Evolutionary conservation across 23 red algal species (phyloP), one percentile per base, ranked within the genome.

Genomic region (Gracilaria caudata): DNA sequence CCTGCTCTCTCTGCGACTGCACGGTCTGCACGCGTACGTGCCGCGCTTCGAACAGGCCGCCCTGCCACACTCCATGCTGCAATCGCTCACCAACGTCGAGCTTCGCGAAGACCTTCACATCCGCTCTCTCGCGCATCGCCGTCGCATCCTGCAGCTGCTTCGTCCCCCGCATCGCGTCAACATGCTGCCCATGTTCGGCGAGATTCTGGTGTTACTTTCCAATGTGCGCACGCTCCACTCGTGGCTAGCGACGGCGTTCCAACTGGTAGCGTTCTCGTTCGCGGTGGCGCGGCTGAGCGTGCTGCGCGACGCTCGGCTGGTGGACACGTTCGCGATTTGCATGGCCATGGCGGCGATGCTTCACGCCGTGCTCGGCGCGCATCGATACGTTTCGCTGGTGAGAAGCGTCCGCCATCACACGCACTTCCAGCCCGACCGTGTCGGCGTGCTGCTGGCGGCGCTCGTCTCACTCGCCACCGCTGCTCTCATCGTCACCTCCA

Each of bases 141-240:
- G 84, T 6, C 21, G 20, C 14, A 40, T 88, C 4, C 45, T 44
- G 65, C 20, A 10, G 12, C 38, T 79, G 45, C 51, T 78, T 7
- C 37, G 73, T 25, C 40, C 29, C 60, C 23, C 82, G 46, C 36
- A 49, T 16, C 23, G 45, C 51, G 45, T 1, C 53, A 24, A 8
- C 45, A 44, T 0, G 43, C 70, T 90, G 47, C 87, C 87, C 4
- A 56, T 66, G 24, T 90, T 90, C 64, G 87, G 87, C n/a, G 20
- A 20, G 14, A 45, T 90, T 2, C 87, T 90, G 72, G 78, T 73
- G 37, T 60, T 51, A 30, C 71, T 90, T 29, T 81, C 76, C 28
- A 81, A 81, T 43, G 87, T 80, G 73, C 87, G 87, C 17, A 90
- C 87, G 25, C 64, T 56, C 24, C 87, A 90, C 36, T 90, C 87